Evolutionary conservation across 2,329 filamentous ascomycete species (phyloP), one percentile per base, ranked within the genome.

Genomic region (Aspergillus sp.): DNA sequence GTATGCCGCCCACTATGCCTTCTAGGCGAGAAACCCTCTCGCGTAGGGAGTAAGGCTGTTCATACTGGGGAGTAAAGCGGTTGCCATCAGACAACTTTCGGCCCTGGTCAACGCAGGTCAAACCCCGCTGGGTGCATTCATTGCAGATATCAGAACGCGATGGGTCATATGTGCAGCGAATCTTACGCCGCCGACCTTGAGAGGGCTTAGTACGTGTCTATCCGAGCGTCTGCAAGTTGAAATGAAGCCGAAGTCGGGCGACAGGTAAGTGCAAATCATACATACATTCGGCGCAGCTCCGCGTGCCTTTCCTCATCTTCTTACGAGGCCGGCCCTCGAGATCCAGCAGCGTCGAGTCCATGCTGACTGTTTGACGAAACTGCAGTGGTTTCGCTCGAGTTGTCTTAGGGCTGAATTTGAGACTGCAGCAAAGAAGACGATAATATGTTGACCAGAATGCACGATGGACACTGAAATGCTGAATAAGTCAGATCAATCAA

Each of bases 231-330:
- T 22, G 29, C 22, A 15, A 5, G 8, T 20, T 24, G 29, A 1
- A 6, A 28, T 4, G 16, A 32, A 22, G n/a, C n/a, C 8, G 15
- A 8, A 17, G 34, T 13, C 15, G 17, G 16, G 15, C n/a, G 15
- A 20, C 22, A 22, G 6, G 19, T 6, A 22, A 22, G 6, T 6
- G 19, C 19, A 22, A 6, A 22, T 22, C 19, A 22, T 22, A 36
- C 48, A 29, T 48, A 57, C 61, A 64, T 48, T 64, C 60, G 30
- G 49, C 44, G 43, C 61, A 64, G 37, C 60, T 63, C 38, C 57
- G 62, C 14, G 61, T 64, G 13, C 61, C 61, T 27, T 64, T 64
- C 27, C 61, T 47, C 58, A 64, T 63, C 39, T 52, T 63, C 45
- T 63, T 64, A 20, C 53, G 53, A n/a, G 57, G 48, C 2, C 53